Evolutionary conservation across 192 early-diverging fungal species (phyloP).

Genomic region (Gonapodya prolifera): DNA sequence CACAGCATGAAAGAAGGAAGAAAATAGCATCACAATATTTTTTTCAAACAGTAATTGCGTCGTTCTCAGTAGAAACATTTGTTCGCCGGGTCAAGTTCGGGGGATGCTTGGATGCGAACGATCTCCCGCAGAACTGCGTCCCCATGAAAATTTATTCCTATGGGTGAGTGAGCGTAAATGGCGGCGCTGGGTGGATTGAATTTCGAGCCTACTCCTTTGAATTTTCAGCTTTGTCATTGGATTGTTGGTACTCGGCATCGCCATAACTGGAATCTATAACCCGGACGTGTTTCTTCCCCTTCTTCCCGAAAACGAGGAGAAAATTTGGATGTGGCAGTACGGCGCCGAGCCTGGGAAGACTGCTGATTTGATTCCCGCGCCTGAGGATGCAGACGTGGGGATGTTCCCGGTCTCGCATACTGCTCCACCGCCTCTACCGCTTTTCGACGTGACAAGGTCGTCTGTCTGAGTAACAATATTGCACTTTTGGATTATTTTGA

Average conservation of each 20-base stretch:
- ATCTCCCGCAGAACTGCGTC: neutral
- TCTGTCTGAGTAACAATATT: too few relatives aligned
- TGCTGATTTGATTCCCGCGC: neutral
- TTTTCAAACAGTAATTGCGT: neutral
- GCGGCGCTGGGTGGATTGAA: too few relatives aligned
- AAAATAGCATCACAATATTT: neutral
- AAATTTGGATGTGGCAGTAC: neutral
- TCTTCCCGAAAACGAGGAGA: neutral
- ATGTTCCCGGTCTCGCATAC: too few relatives aligned
- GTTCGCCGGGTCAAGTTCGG: neutral
- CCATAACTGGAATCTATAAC: neutral
- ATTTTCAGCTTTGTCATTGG: neutral
- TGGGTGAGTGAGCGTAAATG: too few relatives aligned
- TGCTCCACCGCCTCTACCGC: too few relatives aligned
- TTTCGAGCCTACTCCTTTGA: too few relatives aligned
- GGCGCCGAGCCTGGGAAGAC: neutral
- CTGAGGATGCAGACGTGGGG: neutral
- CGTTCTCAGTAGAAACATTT: neutral
- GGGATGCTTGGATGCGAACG: neutral
- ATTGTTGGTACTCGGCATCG: neutral
- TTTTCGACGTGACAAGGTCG: too few relatives aligned
- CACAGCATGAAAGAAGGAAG: neutral
- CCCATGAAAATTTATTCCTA: neutral
- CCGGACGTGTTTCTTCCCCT: neutral
- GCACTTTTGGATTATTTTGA: too few relatives aligned